Percentiles rank a stretch among this genome's conserved stretches.
Evolutionary conservation across 768 basidiomycete genomes (phyloP).

Genomic region (Dentipellis sp.): DNA sequence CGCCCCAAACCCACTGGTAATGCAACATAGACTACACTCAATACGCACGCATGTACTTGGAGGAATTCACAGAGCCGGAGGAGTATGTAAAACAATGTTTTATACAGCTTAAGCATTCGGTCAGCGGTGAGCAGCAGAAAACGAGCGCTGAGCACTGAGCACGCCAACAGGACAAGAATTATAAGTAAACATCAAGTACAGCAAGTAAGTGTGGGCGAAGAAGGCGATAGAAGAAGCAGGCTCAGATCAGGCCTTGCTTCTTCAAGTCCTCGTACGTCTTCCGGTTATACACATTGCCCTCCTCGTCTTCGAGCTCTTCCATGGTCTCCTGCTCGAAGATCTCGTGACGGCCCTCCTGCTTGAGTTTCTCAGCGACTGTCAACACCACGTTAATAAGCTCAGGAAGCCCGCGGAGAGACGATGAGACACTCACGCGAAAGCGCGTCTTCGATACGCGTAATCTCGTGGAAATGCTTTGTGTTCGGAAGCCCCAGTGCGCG

Average conservation of each 20-base stretch:
- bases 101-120: background rate
- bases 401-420: background rate
- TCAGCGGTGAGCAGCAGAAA: background rate
- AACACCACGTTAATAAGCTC: background rate
- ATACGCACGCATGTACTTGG: too few relatives aligned
- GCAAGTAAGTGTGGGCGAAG: background rate
- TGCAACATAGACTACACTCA: background rate
- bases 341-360: slow-evolving; percentile 92
- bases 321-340: slow-evolving; percentile 90
- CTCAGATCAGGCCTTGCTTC: slow-evolving; percentile 82
- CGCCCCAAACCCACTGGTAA: slow-evolving; percentile 16
- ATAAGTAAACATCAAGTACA: slow-evolving; percentile 2
- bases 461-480: slow-evolving; percentile 99
- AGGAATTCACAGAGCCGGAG: too few relatives aligned
- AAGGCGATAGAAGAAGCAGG: background rate
- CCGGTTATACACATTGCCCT: slow-evolving; percentile 96
- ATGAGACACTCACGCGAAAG: slow-evolving; percentile 62
- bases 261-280: slow-evolving; percentile 98
- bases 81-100: background rate
- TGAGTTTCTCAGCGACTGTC: slow-evolving; percentile 92
- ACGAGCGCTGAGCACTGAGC: background rate
- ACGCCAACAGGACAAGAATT: background rate
- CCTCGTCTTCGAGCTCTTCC: slow-evolving; percentile 97
- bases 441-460: slow-evolving; percentile 94
- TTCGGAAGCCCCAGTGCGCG: slow-evolving; percentile 94